A percentile compares a stretch with the other conserved stretches of the same genome.
Evolutionary conservation across 306 rosid species (phyloP).

Genomic region (Cucumis sativus): DNA sequence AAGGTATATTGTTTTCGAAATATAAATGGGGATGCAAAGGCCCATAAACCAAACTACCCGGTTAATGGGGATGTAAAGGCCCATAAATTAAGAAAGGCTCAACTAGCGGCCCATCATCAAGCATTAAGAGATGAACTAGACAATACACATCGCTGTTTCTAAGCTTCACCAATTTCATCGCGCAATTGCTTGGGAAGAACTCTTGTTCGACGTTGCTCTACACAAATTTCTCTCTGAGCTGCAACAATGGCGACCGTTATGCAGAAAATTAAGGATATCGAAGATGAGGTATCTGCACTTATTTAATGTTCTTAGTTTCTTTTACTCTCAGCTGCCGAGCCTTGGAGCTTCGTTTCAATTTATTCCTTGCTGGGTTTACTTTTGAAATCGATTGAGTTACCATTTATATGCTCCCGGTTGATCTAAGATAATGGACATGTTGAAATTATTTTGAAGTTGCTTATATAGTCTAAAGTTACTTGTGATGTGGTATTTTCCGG

Average conservation of each 20-base stretch:
- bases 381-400: neutral
- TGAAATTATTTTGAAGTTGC: neutral
- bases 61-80: neutral
- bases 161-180: neutral
- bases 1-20: no score
- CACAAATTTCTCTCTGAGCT: neutral
- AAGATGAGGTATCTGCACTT: constrained; percentile 69
- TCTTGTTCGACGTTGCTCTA: neutral
- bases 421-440: neutral
- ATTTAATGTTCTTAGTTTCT: neutral
- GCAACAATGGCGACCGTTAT: constrained; percentile 76
- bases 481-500: neutral
- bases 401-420: neutral
- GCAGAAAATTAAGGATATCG: constrained; percentile 99
- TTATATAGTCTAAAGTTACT: neutral
- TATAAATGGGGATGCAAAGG: no score
- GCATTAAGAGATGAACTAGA: neutral
- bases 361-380: neutral
- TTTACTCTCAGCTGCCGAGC: neutral
- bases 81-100: neutral
- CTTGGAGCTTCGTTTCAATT: neutral
- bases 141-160: no score
- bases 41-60: no score
- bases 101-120: neutral
- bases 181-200: neutral